phyloP scores from a whole-genome alignment of 2,329 filamentous ascomycete genomes.

The Curvularia sp. region DNA sequence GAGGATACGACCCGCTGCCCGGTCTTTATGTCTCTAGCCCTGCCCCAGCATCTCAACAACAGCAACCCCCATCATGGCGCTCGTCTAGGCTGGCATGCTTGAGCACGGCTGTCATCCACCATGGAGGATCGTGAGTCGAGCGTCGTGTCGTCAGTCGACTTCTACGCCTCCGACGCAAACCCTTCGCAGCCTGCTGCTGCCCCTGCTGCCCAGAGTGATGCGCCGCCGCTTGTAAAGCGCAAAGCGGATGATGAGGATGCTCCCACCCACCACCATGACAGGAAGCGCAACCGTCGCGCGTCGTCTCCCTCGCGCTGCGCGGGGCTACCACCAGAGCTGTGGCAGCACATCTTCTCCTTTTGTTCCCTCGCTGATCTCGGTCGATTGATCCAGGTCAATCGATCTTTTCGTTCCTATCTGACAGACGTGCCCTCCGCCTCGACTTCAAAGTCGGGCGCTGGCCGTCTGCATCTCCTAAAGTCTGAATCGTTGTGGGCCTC shows the following conservation, averaged over 20 bases:
- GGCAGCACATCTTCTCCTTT: slow-evolving; percentile 74
- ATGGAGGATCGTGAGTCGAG: slow-evolving; percentile 47
- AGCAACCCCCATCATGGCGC: slow-evolving; percentile 30
- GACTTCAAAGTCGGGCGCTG: slow-evolving; percentile 39
- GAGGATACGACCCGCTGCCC: slow-evolving; percentile 9
- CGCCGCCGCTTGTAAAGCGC: slow-evolving; percentile 39
- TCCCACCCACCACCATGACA: slow-evolving; percentile 26
- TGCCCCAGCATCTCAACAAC: slow-evolving; percentile 17
- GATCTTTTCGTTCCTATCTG: slow-evolving; percentile 64
- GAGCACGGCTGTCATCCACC: slow-evolving; percentile 26
- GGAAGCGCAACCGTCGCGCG: slow-evolving; percentile 44
- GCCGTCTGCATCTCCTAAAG: slow-evolving; percentile 54
- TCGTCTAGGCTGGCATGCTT: slow-evolving; percentile 38
- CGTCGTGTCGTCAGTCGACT: slow-evolving; percentile 46
- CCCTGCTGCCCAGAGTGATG: slow-evolving; percentile 20
- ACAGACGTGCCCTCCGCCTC: slow-evolving; percentile 46
- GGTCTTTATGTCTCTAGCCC: slow-evolving; percentile 41
- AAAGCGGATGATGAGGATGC: slow-evolving; percentile 42
- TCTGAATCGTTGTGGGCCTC: slow-evolving; percentile 74
- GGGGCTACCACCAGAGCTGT: slow-evolving; percentile 66
- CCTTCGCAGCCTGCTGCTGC: slow-evolving; percentile 13
- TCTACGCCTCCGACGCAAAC: slow-evolving; percentile 42
- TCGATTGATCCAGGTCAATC: slow-evolving; percentile 71
- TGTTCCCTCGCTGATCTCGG: slow-evolving; percentile 69
- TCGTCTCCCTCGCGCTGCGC: slow-evolving; percentile 33